A percentile compares a stretch with the other conserved stretches of the same genome.
Evolutionary conservation across 2,329 filamentous ascomycete genomes (phyloP).

Genomic region (Zasmidium angulare): DNA sequence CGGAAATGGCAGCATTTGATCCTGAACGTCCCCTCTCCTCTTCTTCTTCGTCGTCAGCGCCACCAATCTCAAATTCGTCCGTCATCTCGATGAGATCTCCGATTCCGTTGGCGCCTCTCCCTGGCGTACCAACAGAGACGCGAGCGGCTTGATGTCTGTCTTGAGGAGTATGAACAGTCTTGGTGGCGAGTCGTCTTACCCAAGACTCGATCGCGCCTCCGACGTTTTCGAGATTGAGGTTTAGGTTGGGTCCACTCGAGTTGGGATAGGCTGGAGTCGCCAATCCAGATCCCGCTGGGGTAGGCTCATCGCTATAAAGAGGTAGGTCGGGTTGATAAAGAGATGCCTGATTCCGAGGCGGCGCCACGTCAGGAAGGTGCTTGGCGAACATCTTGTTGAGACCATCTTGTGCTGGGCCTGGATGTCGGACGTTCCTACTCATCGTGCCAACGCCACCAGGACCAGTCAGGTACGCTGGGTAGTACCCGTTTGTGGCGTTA

Average conservation of each 20-base stretch:
- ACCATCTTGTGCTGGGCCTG: conserved; percentile 80
- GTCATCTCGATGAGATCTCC: conserved; percentile 72
- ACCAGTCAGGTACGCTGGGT: conserved; percentile 64
- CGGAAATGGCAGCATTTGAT: conserved; percentile 13
- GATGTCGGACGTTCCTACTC: conserved; percentile 65
- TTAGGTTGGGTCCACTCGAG: conserved; percentile 27
- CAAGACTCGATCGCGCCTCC: conserved; percentile 87
- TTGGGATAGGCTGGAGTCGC: conserved; percentile 28
- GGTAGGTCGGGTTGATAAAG: conserved; percentile 64
- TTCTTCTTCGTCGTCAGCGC: conserved; percentile 34
- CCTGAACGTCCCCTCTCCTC: conserved; percentile 32
- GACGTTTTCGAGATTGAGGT: conserved; percentile 69
- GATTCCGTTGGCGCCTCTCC: conserved; percentile 45
- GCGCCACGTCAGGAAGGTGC: conserved; percentile 74
- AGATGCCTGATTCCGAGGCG: conserved; percentile 55
- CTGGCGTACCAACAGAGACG: conserved; percentile 32
- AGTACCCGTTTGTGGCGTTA: conserved; percentile 41
- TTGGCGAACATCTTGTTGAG: conserved; percentile 82
- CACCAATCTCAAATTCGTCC: conserved; percentile 53
- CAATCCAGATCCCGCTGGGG: conserved; percentile 26
- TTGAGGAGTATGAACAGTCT: conserved; percentile 40
- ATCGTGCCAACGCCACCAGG: conserved; percentile 89
- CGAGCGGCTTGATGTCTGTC: conserved; percentile 18
- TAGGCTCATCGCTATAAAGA: conserved; percentile 39
- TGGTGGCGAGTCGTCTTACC: conserved; percentile 77